phyloP scores from a whole-genome alignment of 2,329 filamentous ascomycete genomes.

The Reticulascus tulasneorum region DNA sequence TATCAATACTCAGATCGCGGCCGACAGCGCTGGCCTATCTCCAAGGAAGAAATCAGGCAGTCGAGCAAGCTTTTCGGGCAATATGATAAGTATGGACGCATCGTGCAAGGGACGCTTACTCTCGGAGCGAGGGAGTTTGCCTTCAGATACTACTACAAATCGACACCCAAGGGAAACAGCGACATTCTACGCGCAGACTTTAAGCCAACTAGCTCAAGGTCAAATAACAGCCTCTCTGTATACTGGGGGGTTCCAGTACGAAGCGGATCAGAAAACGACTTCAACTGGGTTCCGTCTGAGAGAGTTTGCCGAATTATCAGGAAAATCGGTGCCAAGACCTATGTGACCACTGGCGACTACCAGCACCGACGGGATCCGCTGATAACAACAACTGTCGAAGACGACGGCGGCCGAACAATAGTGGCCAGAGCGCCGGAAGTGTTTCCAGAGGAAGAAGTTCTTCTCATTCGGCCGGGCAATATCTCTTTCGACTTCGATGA shows the following conservation, averaged over 20 bases:
- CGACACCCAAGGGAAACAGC: constrained; percentile 24
- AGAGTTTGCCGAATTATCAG: constrained; percentile 29
- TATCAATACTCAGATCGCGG: constrained; percentile 21
- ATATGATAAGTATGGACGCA: constrained; percentile 30
- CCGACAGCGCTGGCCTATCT: constrained; percentile 19
- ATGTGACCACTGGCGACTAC: constrained; percentile 28
- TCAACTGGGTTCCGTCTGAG: constrained; percentile 30
- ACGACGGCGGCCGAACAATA: constrained; percentile 15
- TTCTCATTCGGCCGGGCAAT: constrained; percentile 23
- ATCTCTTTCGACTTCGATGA: constrained; percentile 30
- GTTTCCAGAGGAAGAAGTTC: constrained; percentile 23
- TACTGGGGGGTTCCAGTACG: constrained; percentile 28
- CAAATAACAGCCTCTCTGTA: constrained; percentile 24
- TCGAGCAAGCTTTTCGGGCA: constrained; percentile 20
- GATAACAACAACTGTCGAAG: constrained; percentile 25
- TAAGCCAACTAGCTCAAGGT: constrained; percentile 13
- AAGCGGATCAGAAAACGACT: constrained; percentile 19
- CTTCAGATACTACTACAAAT: constrained; percentile 31
- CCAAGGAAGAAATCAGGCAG: constrained; percentile 20
- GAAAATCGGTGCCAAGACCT: constrained; percentile 19
- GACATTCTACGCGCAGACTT: constrained; percentile 30
- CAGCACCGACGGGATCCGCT: constrained; percentile 32
- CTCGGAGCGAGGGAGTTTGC: constrained; percentile 23
- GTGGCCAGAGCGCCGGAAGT: constrained; percentile 20
- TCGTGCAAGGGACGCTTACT: constrained; percentile 24